Evolutionary conservation across 2,329 filamentous ascomycete species (phyloP).

Genomic region (Monosporascus sp.): DNA sequence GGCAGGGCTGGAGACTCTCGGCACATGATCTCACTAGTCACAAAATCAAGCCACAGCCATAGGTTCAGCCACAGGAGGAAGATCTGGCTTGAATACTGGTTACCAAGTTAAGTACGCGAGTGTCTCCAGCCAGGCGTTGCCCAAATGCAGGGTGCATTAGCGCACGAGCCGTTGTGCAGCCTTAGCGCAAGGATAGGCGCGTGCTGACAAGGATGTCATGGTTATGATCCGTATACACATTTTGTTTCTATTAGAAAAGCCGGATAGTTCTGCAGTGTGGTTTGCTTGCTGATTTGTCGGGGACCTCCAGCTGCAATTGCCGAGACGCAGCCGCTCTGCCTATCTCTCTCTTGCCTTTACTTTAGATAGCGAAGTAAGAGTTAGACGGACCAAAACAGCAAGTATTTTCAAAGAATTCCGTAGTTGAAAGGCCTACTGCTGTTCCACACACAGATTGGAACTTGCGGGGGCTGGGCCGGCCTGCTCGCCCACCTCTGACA

Average conservation of each 20-base stretch:
- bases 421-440: no score
- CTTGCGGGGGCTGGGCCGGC: neutral
- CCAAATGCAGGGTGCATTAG: neutral
- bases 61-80: no score
- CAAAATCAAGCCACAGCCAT: no score
- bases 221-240: no score
- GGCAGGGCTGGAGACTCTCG: no score
- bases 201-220: neutral
- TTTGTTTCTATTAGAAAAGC: neutral
- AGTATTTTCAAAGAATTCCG: no score
- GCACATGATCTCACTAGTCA: no score
- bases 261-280: neutral
- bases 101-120: neutral
- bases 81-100: no score
- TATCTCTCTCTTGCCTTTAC: neutral
- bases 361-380: no score
- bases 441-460: neutral
- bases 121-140: neutral
- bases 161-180: neutral
- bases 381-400: no score
- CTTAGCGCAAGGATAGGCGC: neutral
- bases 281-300: neutral
- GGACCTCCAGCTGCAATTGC: neutral
- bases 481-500: neutral
- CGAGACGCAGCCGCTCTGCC: neutral